These are phyloP conservation scores for Naganishia onofrii DNA, from an alignment of 768 basidiomycete genomes.

Conservation along the genomic window DNA sequence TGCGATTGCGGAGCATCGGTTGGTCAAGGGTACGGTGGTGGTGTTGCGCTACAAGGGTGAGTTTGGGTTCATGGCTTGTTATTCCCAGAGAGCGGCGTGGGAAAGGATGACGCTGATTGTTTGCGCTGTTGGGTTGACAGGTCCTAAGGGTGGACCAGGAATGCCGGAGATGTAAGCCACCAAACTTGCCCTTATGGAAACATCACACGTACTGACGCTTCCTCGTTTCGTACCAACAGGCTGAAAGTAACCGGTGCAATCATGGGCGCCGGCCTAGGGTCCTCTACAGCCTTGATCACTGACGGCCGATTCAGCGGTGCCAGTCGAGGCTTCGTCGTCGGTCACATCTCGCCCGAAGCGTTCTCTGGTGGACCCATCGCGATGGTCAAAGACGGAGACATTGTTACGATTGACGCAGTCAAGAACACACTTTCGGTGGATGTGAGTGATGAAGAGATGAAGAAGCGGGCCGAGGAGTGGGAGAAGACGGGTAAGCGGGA, in stretches of 20 bases:
- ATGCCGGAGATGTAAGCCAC: slow-evolving; percentile 68
- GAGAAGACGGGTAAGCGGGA: slow-evolving; percentile 64
- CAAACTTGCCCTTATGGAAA: not conserved
- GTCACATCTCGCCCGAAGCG: slow-evolving; percentile 55
- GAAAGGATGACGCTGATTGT: not conserved
- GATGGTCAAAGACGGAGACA: slow-evolving; percentile 77
- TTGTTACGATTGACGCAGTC: slow-evolving; percentile 69
- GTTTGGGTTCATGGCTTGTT: not conserved
- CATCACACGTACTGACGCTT: not conserved
- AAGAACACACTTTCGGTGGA: slow-evolving; percentile 75
- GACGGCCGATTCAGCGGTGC: slow-evolving; percentile 89
- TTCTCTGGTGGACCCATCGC: slow-evolving; percentile 68
- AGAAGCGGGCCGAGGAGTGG: slow-evolving; percentile 65
- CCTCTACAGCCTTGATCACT: slow-evolving; percentile 76
- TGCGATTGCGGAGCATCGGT: slow-evolving; percentile 69
- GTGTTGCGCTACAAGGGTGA: slow-evolving; percentile 27
- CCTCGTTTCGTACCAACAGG: not conserved
- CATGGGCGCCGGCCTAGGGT: slow-evolving; percentile 70
- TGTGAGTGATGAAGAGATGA: slow-evolving; percentile 67
- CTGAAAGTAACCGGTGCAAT: slow-evolving; percentile 70
- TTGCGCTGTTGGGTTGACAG: slow-evolving; percentile 47
- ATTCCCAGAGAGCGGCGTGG: not conserved
- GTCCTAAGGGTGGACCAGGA: slow-evolving; percentile 85
- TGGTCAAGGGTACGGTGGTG: slow-evolving; percentile 61
- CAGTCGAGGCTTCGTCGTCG: slow-evolving; percentile 66